A percentile compares a stretch with the other conserved stretches of the same genome.
Evolutionary conservation across 164 flowering plant species (phyloP).

Genomic region (Magnolia kwangsiensis): DNA sequence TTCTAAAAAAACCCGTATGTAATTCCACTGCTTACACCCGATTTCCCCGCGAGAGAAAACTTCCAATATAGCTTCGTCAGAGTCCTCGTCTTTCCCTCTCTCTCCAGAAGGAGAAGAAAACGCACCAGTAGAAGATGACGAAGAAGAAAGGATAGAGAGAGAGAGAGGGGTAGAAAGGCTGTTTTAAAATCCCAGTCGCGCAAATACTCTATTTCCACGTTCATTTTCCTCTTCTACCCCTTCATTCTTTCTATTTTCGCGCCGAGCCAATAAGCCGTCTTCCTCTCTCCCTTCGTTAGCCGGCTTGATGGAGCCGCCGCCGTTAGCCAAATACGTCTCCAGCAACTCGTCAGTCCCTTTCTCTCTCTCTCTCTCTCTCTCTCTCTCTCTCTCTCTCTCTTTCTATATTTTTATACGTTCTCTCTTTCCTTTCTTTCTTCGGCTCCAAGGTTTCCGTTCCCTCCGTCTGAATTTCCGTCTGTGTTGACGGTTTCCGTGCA

Average conservation of each 20-base stretch:
- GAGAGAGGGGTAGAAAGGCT: background rate
- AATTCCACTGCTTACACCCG: background rate
- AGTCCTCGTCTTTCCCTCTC: background rate
- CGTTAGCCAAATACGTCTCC: conserved; percentile 3
- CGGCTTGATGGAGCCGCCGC: conserved; percentile 8
- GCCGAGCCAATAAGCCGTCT: background rate
- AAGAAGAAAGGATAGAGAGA: background rate
- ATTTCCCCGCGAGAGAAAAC: background rate
- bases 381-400: background rate
- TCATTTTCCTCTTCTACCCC: too few species aligned
- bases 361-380: background rate
- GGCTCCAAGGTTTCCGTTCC: background rate
- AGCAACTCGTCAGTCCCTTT: background rate
- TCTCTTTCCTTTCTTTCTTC: background rate
- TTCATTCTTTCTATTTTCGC: background rate
- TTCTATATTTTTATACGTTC: background rate
- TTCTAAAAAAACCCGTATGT: background rate
- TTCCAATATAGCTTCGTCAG: background rate
- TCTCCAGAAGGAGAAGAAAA: background rate
- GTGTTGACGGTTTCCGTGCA: background rate
- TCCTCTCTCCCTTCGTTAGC: background rate
- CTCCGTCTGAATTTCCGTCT: background rate
- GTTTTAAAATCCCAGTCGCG: background rate
- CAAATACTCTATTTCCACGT: background rate
- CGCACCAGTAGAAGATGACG: background rate